phyloP scores from a whole-genome alignment of 106 monocot species.

The Platanthera zijinensis region DNA sequence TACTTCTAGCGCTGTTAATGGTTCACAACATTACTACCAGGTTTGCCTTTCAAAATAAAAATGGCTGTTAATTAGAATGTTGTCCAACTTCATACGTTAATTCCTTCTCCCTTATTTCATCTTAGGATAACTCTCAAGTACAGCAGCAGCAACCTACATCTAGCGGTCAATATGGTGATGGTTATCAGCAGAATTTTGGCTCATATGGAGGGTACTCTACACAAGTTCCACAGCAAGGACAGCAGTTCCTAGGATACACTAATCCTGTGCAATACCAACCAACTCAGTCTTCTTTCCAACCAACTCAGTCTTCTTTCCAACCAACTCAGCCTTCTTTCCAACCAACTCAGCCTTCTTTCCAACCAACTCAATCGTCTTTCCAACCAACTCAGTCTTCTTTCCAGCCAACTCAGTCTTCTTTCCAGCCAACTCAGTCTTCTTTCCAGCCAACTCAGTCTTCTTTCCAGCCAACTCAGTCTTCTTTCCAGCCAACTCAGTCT shows the following conservation, averaged over 20 bases:
- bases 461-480: not conserved
- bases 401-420: not conserved
- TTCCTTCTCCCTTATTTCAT: not conserved
- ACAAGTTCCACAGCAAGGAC: slow-evolving; percentile 22
- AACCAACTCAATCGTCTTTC: not conserved
- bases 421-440: not conserved
- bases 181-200: slow-evolving; percentile 34
- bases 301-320: slow-evolving; percentile 5
- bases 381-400: slow-evolving; percentile 4
- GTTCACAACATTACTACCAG: slow-evolving; percentile 44
- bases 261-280: slow-evolving; percentile 39
- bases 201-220: slow-evolving; percentile 47
- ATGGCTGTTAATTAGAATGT: slow-evolving; percentile 1
- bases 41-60: slow-evolving; percentile 15
- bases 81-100: not conserved
- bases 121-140: slow-evolving; percentile 22
- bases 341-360: slow-evolving; percentile 5
- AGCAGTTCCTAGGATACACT: slow-evolving; percentile 25
- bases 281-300: not conserved
- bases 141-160: slow-evolving; percentile 22
- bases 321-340: not conserved
- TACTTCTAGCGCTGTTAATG: slow-evolving; percentile 10
- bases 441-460: not conserved
- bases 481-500: not conserved
- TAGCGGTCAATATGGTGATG: slow-evolving; percentile 31